phyloP scores from a whole-genome alignment of 2,329 filamentous ascomycete genomes.

The Exophiala oligosperma region DNA sequence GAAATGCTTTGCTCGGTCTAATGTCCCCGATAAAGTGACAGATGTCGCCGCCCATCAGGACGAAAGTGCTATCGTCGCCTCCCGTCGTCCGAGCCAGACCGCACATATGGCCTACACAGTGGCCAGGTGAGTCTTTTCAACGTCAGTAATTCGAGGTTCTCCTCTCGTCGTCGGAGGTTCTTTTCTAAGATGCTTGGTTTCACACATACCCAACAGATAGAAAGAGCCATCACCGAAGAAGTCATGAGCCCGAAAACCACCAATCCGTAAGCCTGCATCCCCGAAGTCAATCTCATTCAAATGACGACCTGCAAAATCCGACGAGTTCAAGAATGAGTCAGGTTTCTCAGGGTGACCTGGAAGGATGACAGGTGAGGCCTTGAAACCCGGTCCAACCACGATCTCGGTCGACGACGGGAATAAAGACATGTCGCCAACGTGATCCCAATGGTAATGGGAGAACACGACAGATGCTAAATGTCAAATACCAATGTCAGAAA shows the following conservation, averaged over 20 bases:
- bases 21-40: slow-evolving; percentile 43
- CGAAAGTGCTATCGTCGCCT: slow-evolving; percentile 35
- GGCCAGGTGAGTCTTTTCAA: slow-evolving; percentile 43
- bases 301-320: slow-evolving; percentile 34
- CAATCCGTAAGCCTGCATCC: slow-evolving; percentile 32
- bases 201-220: slow-evolving; percentile 42
- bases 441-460: slow-evolving; percentile 41
- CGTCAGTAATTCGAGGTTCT: neutral
- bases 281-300: slow-evolving; percentile 25
- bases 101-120: slow-evolving; percentile 49
- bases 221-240: slow-evolving; percentile 45
- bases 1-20: slow-evolving; percentile 31
- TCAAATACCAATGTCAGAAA: neutral
- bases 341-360: slow-evolving; percentile 49
- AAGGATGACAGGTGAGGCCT: slow-evolving; percentile 38
- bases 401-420: slow-evolving; percentile 51
- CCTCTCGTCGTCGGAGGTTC: too few relatives aligned
- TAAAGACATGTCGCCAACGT: slow-evolving; percentile 51
- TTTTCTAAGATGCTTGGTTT: too few relatives aligned
- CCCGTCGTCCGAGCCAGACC: slow-evolving; percentile 48
- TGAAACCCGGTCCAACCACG: slow-evolving; percentile 56
- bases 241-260: slow-evolving; percentile 41
- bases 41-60: slow-evolving; percentile 49
- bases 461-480: slow-evolving; percentile 31
- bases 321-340: slow-evolving; percentile 36